Conservation (phyloP, 2,329 filamentous ascomycete genomes). For the Pseudogymnoascus sp. region DNA sequence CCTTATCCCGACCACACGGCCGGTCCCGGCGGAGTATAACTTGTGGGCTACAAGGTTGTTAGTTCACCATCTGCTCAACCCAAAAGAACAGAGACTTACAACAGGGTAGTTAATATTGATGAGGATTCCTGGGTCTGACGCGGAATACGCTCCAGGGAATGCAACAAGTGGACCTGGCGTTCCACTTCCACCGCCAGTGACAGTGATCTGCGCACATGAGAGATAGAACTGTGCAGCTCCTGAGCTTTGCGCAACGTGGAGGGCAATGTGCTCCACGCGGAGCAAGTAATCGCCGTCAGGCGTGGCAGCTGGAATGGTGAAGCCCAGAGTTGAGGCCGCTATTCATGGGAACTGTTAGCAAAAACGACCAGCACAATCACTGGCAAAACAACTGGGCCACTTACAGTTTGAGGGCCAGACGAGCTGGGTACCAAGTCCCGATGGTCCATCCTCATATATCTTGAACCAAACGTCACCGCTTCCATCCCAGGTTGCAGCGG, state of each 20-base stretch:
- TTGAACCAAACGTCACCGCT: slow-evolving; percentile 26
- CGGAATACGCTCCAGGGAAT: slow-evolving; percentile 34
- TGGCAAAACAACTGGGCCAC: background rate
- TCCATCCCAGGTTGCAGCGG: slow-evolving; percentile 2
- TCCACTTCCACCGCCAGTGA: slow-evolving; percentile 37
- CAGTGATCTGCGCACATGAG: slow-evolving; percentile 37
- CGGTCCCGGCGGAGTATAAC: slow-evolving; percentile 24
- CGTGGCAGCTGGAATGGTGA: slow-evolving; percentile 32
- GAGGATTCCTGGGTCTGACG: slow-evolving; percentile 32
- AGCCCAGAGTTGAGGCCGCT: slow-evolving; percentile 24
- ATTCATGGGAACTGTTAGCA: background rate
- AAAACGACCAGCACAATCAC: background rate
- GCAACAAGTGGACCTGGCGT: slow-evolving; percentile 31
- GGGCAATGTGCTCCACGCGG: slow-evolving; percentile 33
- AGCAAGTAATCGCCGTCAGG: slow-evolving; percentile 36
- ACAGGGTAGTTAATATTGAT: slow-evolving; percentile 34
- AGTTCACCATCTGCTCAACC: background rate
- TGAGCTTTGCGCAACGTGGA: slow-evolving; percentile 17
- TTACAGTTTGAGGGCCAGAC: slow-evolving; percentile 25
- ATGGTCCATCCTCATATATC: slow-evolving; percentile 23
- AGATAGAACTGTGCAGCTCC: slow-evolving; percentile 27
- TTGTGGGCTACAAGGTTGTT: slow-evolving; percentile 20
- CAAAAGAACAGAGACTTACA: slow-evolving; percentile 20
- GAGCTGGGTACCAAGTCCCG: slow-evolving; percentile 18
- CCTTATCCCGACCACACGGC: slow-evolving; percentile 21